Conservation (phyloP, 2,329 filamentous ascomycete species). For the Lecanosticta acicola region DNA sequence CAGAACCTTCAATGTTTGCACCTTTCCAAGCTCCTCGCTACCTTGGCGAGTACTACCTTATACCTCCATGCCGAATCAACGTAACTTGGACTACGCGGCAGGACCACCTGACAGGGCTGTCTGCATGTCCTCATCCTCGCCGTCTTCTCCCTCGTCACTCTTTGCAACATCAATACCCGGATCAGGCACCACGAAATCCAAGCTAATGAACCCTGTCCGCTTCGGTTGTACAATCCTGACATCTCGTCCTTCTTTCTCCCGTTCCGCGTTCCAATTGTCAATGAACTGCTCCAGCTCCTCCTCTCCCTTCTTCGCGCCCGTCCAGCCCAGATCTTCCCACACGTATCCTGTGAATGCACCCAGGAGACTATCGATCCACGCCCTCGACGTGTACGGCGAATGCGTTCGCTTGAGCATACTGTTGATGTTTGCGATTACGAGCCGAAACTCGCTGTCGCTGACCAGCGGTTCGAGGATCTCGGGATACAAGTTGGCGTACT, state of each 20-base stretch:
- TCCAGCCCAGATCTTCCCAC: slow-evolving; percentile 84
- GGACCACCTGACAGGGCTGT: slow-evolving; percentile 4
- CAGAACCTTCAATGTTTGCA: too few species aligned
- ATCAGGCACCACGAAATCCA: slow-evolving; percentile 77
- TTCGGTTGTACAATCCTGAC: slow-evolving; percentile 74
- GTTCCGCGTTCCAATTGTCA: slow-evolving; percentile 74
- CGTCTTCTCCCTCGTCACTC: slow-evolving; percentile 20
- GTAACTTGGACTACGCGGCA: slow-evolving; percentile 5
- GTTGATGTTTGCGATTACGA: slow-evolving; percentile 77
- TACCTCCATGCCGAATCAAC: too few species aligned
- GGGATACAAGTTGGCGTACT: slow-evolving; percentile 91
- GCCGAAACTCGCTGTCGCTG: slow-evolving; percentile 78
- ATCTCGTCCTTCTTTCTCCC: slow-evolving; percentile 51
- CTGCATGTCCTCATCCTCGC: slow-evolving; percentile 7
- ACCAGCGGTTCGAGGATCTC: slow-evolving; percentile 88
- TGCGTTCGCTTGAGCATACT: slow-evolving; percentile 69
- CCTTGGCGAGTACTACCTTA: too few species aligned
- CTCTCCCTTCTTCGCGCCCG: slow-evolving; percentile 66
- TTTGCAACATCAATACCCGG: slow-evolving; percentile 55
- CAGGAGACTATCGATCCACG: slow-evolving; percentile 71
- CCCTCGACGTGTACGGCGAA: slow-evolving; percentile 68
- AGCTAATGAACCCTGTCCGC: slow-evolving; percentile 79
- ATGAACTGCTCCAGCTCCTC: slow-evolving; percentile 71
- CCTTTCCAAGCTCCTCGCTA: too few species aligned
- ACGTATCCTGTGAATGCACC: slow-evolving; percentile 85